Evolutionary conservation across 257 asterid genomes (phyloP).

Genomic region (Gardenia jasminoides): DNA sequence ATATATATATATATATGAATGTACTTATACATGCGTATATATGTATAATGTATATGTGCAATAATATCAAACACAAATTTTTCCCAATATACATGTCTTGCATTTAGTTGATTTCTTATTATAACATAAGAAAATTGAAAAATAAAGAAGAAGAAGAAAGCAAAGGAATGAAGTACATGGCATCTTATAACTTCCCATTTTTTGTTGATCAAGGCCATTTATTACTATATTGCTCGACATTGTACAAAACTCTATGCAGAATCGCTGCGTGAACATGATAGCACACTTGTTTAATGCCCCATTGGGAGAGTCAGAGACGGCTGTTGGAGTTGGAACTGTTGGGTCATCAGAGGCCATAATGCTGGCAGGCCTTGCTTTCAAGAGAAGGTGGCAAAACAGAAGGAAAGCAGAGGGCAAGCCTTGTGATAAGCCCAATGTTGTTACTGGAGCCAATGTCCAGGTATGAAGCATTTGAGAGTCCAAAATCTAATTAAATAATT

Average conservation of each 20-base stretch:
- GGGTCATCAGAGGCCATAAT: constrained; percentile 44
- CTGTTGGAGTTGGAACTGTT: constrained; percentile 37
- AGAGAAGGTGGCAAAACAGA: constrained; percentile 39
- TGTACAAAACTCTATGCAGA: constrained; percentile 17
- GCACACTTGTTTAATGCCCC: constrained; percentile 40
- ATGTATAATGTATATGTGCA: too few relatives aligned
- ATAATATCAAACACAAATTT: too few relatives aligned
- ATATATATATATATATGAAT: too few relatives aligned
- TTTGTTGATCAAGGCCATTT: not conserved
- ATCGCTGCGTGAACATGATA: constrained; percentile 40
- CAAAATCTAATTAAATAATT: too few relatives aligned
- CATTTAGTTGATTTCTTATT: too few relatives aligned
- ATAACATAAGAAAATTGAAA: too few relatives aligned
- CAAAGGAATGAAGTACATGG: too few relatives aligned
- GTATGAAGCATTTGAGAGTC: constrained; percentile 1
- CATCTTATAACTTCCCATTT: not conserved
- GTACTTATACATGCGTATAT: too few relatives aligned
- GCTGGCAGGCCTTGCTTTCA: constrained; percentile 40
- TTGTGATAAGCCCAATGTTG: constrained; percentile 31
- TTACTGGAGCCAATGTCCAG: constrained; percentile 40
- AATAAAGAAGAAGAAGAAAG: too few relatives aligned
- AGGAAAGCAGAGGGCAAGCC: constrained; percentile 33
- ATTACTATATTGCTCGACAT: not conserved
- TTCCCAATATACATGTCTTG: too few relatives aligned
- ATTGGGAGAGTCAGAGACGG: constrained; percentile 24